Percentiles rank a stretch among this genome's conserved stretches.
These are phyloP conservation scores for Myxozyma geophila DNA, from an alignment of 805 yeast species.

Conservation along the genomic window DNA sequence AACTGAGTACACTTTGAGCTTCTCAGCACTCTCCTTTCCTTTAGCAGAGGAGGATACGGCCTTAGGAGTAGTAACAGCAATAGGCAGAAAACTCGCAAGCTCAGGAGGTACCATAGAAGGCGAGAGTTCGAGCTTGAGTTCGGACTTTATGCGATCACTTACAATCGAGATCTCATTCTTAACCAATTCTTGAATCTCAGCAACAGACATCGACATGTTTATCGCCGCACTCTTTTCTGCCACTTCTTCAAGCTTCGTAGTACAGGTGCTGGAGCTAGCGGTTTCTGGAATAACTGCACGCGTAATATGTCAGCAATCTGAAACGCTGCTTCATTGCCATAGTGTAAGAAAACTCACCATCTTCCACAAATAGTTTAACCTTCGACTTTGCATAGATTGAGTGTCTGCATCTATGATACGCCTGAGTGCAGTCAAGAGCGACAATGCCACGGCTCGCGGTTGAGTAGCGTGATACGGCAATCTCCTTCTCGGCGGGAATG, in stretches of 20 bases:
- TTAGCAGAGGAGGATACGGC: neutral
- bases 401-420: conserved; percentile 24
- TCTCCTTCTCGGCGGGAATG: conserved; percentile 13
- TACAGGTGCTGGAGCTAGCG: neutral
- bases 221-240: neutral
- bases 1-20: neutral
- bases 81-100: neutral
- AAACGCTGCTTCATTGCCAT: neutral
- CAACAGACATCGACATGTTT: neutral
- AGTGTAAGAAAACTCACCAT: conserved; percentile 9
- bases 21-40: neutral
- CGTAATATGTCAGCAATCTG: neutral
- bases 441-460: conserved; percentile 22
- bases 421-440: conserved; percentile 17
- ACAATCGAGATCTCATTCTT: conserved; percentile 13
- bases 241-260: neutral
- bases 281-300: neutral
- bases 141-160: conserved; percentile 12
- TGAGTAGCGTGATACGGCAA: conserved; percentile 28
- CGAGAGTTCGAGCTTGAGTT: conserved; percentile 11
- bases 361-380: conserved; percentile 24
- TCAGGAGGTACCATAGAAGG: neutral
- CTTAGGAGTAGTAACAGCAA: neutral
- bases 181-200: conserved; percentile 11
- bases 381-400: conserved; percentile 30